phyloP scores from a whole-genome alignment of 139 green algal genomes.

The Closterium sp. region DNA sequence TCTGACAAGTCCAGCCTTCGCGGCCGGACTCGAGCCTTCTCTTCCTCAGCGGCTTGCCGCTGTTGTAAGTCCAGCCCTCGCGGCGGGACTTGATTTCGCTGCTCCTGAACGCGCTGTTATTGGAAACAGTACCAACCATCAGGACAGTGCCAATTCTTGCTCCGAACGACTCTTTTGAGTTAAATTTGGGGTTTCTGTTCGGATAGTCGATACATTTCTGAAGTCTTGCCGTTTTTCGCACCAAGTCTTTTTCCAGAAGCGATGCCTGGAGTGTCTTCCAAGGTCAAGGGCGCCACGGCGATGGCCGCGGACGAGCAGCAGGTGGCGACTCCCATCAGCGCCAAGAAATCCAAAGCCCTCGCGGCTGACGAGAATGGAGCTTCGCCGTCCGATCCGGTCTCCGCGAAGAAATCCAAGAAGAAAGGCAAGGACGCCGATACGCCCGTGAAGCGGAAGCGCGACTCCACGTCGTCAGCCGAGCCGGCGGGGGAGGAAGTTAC shows the following conservation, averaged over 20 bases:
- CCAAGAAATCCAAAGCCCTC: conserved; percentile 5
- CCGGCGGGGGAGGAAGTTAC: background rate
- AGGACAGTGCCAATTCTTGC: background rate
- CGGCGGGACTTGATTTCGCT: background rate
- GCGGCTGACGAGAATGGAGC: conserved; percentile 7
- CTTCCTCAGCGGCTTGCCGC: background rate
- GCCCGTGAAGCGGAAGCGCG: background rate
- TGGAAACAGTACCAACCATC: background rate
- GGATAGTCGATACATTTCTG: background rate
- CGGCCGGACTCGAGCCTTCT: background rate
- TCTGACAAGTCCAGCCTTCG: background rate
- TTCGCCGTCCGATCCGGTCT: background rate
- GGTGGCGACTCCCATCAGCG: background rate
- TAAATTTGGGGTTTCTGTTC: background rate
- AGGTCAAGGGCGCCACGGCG: background rate
- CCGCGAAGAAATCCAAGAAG: conserved; percentile 6
- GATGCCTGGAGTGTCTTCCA: background rate
- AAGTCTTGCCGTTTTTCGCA: background rate
- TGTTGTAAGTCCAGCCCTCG: background rate
- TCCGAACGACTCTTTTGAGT: background rate
- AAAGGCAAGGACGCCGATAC: background rate
- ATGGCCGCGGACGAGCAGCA: background rate
- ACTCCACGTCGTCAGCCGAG: background rate
- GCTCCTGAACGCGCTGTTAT: background rate
- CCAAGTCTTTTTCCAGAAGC: background rate